Percentiles rank a stretch among this genome's conserved stretches.
Conservation (phyloP, 371 early-diverging fungal species). For the Mucor plumbeus region DNA sequence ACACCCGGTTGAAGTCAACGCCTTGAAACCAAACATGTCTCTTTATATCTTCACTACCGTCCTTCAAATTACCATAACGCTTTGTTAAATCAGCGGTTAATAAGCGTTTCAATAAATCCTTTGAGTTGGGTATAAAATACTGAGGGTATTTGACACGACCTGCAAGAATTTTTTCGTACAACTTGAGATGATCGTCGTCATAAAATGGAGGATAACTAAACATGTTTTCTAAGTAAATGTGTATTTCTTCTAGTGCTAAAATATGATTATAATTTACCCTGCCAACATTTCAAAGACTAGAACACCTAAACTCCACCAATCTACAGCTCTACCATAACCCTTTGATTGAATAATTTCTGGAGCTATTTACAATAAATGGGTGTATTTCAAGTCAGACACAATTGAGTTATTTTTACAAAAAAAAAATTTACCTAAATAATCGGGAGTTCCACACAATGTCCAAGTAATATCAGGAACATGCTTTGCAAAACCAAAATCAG, state of each 20-base stretch:
- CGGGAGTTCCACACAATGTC: conserved; percentile 99
- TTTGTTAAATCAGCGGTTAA: conserved; percentile 87
- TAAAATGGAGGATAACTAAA: conserved; percentile 77
- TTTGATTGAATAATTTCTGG: conserved; percentile 96
- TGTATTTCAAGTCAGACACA: too few relatives aligned
- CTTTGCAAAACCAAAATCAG: conserved; percentile 99
- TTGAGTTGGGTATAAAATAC: conserved; percentile 90
- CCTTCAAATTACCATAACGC: conserved; percentile 91
- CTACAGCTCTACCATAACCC: conserved; percentile 94
- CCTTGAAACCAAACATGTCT: conserved; percentile 95
- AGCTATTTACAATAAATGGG: conserved; percentile 46
- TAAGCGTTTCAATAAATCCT: conserved; percentile 89
- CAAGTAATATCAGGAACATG: conserved; percentile 93
- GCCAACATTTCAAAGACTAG: conserved; percentile 94
- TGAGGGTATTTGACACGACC: conserved; percentile 89
- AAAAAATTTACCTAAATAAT: conserved; percentile 73
- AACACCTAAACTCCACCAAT: conserved; percentile 99
- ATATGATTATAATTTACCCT: conserved; percentile 51
- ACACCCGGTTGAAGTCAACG: conserved; percentile 89
- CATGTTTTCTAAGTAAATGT: not conserved
- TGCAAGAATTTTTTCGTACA: conserved; percentile 95
- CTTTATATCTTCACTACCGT: conserved; percentile 92
- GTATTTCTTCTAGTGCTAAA: not conserved
- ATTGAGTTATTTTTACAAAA: too few relatives aligned
- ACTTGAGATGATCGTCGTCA: conserved; percentile 93